Evolutionary conservation across 257 asterid genomes (phyloP).

Genomic region (Lantana camara): DNA sequence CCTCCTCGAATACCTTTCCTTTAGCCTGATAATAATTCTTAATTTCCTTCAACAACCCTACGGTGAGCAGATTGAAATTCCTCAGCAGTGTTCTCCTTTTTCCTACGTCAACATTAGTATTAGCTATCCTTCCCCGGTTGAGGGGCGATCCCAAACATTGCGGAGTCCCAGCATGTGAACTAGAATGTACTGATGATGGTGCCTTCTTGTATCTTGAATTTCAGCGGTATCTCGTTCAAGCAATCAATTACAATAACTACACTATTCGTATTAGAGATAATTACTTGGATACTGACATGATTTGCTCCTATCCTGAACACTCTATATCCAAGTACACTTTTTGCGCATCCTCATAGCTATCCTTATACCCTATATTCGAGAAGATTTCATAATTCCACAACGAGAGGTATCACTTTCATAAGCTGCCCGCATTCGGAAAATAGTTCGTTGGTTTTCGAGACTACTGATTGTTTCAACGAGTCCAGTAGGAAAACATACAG

Average conservation of each 20-base stretch:
- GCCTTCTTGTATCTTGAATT: not conserved
- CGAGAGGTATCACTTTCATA: conserved; percentile 16
- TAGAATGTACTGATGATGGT: conserved; percentile 33
- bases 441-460: not conserved
- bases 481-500: conserved; percentile 1
- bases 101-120: conserved; percentile 35
- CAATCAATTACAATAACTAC: conserved; percentile 25
- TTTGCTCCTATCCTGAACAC: conserved; percentile 27
- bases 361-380: too few species aligned
- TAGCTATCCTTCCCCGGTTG: conserved; percentile 38
- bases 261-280: conserved; percentile 24
- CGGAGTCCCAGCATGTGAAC: not conserved
- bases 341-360: not conserved
- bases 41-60: not conserved
- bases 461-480: too few species aligned
- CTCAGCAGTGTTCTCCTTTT: conserved; percentile 15
- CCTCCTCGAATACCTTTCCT: not conserved
- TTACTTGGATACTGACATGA: too few species aligned
- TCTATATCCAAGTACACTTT: not conserved
- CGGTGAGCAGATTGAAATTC: not conserved
- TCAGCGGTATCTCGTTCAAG: conserved; percentile 17
- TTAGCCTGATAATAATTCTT: not conserved
- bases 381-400: not conserved
- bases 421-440: conserved; percentile 30
- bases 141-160: conserved; percentile 28